phyloP scores from a whole-genome alignment of 768 basidiomycete species.

The Boletus rex-veris region DNA sequence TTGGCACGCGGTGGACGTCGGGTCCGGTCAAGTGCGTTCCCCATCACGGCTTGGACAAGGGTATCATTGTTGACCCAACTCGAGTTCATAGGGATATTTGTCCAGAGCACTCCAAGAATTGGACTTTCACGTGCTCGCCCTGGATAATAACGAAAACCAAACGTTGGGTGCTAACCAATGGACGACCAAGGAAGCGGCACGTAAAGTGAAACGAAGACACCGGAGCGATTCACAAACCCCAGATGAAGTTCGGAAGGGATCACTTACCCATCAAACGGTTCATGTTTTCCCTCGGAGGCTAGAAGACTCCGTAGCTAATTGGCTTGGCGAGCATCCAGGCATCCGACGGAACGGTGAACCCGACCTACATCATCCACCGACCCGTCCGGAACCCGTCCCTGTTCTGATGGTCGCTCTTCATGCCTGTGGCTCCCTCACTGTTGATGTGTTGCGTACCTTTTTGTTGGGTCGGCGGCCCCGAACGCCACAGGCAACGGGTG shows the following conservation, averaged over 20 bases:
- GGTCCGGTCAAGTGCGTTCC: slow-evolving; percentile 60
- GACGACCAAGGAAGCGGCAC: slow-evolving; percentile 27
- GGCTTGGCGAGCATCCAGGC: slow-evolving; percentile 38
- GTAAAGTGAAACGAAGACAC: slow-evolving; percentile 14
- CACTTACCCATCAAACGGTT: slow-evolving; percentile 54
- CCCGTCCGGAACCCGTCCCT: slow-evolving; percentile 29
- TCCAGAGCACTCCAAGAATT: slow-evolving; percentile 45
- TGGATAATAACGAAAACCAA: slow-evolving; percentile 60
- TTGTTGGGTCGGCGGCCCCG: slow-evolving; percentile 25
- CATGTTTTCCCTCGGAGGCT: slow-evolving; percentile 51
- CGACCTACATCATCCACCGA: neutral
- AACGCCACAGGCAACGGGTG: slow-evolving; percentile 1
- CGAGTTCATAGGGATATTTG: slow-evolving; percentile 51
- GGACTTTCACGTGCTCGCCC: slow-evolving; percentile 53
- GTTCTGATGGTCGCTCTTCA: slow-evolving; percentile 68
- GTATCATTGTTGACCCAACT: neutral
- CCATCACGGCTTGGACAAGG: neutral
- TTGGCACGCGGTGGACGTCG: slow-evolving; percentile 64
- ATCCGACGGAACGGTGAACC: neutral
- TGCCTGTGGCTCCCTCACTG: slow-evolving; percentile 72
- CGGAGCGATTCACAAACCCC: neutral
- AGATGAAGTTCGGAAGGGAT: slow-evolving; percentile 18
- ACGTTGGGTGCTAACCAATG: slow-evolving; percentile 54
- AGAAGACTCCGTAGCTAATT: slow-evolving; percentile 44
- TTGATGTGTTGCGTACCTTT: slow-evolving; percentile 59